Base-by-base conservation (phyloP, 768 basidiomycete genomes). In the Erythrobasidium yunnanense region DNA sequence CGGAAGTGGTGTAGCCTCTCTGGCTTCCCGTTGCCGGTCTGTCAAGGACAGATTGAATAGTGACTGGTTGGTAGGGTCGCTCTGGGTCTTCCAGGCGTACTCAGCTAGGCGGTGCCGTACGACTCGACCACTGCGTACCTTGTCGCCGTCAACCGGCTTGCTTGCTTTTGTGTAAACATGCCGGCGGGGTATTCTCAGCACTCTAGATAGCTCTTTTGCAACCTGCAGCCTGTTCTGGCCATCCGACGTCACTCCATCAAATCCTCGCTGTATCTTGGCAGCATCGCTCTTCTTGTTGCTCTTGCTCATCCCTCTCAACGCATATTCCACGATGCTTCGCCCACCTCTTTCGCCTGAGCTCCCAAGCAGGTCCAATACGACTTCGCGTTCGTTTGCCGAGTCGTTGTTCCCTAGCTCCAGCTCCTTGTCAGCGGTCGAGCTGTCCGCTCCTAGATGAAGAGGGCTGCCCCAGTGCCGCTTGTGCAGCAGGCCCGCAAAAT, bases 41-140 rank as follows among this genome's bases (percentile, higher is more conserved):
- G 90, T 96, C 58, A 96, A 81, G 56, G 78, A 82, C 29, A 96
- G 81, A 74, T 95, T 95, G 80, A 97, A 96, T 0, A 90, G 81
- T n/a, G 87, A 76, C n/a, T 42, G 38, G 11, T 42, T n/a, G 11
- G 38, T n/a, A n/a, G 38, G 38, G 38, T 42, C n/a, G n/a, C n/a
- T n/a, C n/a, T n/a, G n/a, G n/a, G n/a, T n/a, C n/a, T n/a, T n/a
- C n/a, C n/a, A n/a, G n/a, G n/a, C n/a, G n/a, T n/a, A n/a, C n/a
- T n/a, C n/a, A n/a, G n/a, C n/a, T n/a, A n/a, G n/a, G n/a, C n/a
- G n/a, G n/a, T n/a, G n/a, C n/a, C n/a, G n/a, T n/a, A n/a, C n/a
- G n/a, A n/a, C n/a, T n/a, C n/a, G n/a, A n/a, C n/a, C n/a, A n/a
- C n/a, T n/a, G n/a, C n/a, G n/a, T n/a, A n/a, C n/a, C n/a, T n/a